Conservation (phyloP, 176 grass and related monocot species). For the Urochloa ruziziensis region DNA sequence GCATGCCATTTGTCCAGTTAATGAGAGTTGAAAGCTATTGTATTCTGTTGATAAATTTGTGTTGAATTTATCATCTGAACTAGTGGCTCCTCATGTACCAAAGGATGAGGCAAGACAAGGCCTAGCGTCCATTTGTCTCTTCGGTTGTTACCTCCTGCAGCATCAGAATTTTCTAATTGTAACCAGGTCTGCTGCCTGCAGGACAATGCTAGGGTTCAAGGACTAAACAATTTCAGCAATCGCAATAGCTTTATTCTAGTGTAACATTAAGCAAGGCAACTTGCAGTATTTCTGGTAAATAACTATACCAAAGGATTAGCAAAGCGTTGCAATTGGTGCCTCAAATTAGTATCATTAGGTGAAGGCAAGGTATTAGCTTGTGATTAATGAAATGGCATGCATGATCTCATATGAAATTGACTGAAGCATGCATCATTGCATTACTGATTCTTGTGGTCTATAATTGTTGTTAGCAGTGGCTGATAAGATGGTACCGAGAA, state of each 20-base stretch:
- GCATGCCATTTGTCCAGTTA: constrained; percentile 7
- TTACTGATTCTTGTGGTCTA: neutral
- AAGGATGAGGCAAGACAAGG: constrained; percentile 6
- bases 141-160: constrained; percentile 21
- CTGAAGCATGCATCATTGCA: neutral
- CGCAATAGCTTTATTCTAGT: neutral
- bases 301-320: neutral
- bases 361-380: neutral
- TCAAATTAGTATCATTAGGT: neutral
- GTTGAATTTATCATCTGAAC: neutral
- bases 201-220: neutral
- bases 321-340: neutral
- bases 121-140: constrained; percentile 16
- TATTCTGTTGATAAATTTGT: neutral
- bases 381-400: neutral
- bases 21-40: neutral
- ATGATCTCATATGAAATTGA: neutral
- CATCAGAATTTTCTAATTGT: neutral
- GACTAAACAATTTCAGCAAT: neutral
- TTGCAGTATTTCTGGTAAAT: neutral
- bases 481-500: neutral
- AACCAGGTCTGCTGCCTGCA: constrained; percentile 4
- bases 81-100: neutral
- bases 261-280: neutral
- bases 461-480: neutral